Percentiles rank a stretch among this genome's conserved stretches.
Evolutionary conservation across 176 grass and related monocot species (phyloP).

Genomic region (Aegilops umbellulata): DNA sequence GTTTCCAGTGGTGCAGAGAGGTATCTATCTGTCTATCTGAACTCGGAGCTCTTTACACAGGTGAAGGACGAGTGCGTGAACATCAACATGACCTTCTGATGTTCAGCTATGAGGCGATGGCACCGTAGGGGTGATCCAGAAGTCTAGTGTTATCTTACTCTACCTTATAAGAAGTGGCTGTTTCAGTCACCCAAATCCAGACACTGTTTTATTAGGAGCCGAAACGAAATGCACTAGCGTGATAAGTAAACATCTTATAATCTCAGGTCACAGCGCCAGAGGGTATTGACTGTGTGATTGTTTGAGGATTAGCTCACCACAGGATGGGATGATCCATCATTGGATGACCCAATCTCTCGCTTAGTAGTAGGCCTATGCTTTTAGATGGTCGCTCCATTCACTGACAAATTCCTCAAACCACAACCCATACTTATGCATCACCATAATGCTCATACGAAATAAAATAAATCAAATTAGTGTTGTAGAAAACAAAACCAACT

Average conservation of each 20-base stretch:
- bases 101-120: not conserved
- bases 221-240: not conserved
- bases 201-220: not conserved
- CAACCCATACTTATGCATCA: not conserved
- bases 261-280: not conserved
- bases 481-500: not conserved
- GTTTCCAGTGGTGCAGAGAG: no score
- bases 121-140: not conserved
- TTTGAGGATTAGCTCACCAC: not conserved
- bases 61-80: no score
- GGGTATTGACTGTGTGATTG: not conserved
- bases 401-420: not conserved
- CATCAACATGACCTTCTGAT: constrained; percentile 32
- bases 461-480: not conserved
- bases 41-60: no score
- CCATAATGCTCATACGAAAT: not conserved
- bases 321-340: not conserved
- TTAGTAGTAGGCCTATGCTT: not conserved
- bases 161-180: not conserved
- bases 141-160: not conserved
- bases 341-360: not conserved
- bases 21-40: no score
- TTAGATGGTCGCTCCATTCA: not conserved
- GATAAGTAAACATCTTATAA: not conserved
- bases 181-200: not conserved